A percentile compares a stretch with the other conserved stretches of the same genome.
These are phyloP conservation scores for Saturnispora ahearnii DNA, from an alignment of 805 yeast genomes.

Conservation along the genomic window DNA sequence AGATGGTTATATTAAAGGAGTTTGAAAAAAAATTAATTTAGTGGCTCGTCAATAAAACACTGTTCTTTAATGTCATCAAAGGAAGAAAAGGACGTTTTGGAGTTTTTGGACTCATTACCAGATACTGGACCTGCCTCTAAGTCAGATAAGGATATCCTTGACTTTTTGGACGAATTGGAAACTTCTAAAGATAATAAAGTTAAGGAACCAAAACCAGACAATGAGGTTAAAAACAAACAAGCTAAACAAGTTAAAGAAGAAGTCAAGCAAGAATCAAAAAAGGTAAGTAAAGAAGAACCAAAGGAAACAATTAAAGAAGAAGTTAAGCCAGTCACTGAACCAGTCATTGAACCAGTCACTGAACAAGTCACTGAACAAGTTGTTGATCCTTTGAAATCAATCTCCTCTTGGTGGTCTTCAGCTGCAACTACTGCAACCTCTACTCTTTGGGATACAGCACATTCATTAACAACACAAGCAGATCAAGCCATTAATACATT, in stretches of 20 bases:
- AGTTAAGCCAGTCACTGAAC: conserved; percentile 15
- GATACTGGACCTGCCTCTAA: conserved; percentile 26
- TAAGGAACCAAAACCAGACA: neutral
- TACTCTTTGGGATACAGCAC: conserved; percentile 60
- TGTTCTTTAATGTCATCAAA: neutral
- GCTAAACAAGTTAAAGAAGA: neutral
- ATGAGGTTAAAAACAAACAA: neutral
- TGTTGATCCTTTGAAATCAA: conserved; percentile 53
- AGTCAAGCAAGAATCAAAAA: neutral
- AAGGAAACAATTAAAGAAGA: neutral
- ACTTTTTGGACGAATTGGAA: conserved; percentile 57
- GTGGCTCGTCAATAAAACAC: neutral
- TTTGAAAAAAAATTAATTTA: neutral
- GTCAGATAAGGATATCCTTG: conserved; percentile 43
- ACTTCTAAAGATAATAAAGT: conserved; percentile 1
- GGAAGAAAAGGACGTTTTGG: conserved; percentile 65
- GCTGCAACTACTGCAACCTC: conserved; percentile 54
- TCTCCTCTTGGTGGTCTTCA: conserved; percentile 71
- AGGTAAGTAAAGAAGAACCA: neutral
- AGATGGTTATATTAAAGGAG: neutral
- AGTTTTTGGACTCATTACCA: conserved; percentile 72
- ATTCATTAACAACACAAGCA: conserved; percentile 31
- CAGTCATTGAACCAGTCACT: too few relatives aligned
- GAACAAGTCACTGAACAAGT: neutral
- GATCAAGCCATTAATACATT: conserved; percentile 46